Conservation (phyloP, 768 basidiomycete species). For the Suillus tomentosus region DNA sequence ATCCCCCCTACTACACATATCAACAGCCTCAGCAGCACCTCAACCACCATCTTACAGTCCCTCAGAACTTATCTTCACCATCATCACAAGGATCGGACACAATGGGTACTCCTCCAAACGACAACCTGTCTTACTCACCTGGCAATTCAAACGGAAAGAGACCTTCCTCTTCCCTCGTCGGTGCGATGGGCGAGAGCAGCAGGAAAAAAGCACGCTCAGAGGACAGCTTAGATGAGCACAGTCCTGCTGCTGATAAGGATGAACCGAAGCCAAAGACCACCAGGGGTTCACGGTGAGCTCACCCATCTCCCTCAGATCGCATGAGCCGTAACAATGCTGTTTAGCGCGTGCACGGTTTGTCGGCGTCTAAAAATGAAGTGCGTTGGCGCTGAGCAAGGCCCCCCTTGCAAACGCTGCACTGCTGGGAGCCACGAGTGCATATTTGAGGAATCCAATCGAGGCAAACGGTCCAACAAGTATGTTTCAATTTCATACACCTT, state of each 20-base stretch:
- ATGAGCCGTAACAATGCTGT: conserved; percentile 18
- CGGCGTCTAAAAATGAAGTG: conserved; percentile 94
- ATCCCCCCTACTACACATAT: conserved; percentile 61
- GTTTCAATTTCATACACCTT: conserved; percentile 23
- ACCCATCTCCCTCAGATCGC: not conserved
- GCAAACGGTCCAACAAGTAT: conserved; percentile 85
- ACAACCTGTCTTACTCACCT: conserved; percentile 52
- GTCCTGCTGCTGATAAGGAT: conserved; percentile 59
- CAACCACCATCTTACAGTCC: conserved; percentile 56
- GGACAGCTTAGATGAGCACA: conserved; percentile 48
- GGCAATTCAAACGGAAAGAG: conserved; percentile 68
- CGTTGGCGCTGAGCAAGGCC: conserved; percentile 86
- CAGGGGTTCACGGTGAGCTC: conserved; percentile 74
- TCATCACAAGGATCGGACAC: conserved; percentile 81
- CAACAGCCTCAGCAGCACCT: conserved; percentile 53
- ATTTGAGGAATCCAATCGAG: conserved; percentile 96
- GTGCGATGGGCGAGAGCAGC: conserved; percentile 37
- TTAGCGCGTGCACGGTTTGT: conserved; percentile 89
- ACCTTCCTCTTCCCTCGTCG: conserved; percentile 51
- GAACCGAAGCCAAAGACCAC: conserved; percentile 81
- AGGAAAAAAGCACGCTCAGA: conserved; percentile 67
- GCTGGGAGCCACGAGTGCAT: conserved; percentile 86
- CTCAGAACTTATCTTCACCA: conserved; percentile 69
- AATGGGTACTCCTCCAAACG: conserved; percentile 71
- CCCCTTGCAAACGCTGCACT: conserved; percentile 86